Conservation (phyloP, 2,329 filamentous ascomycete species). For the Talaromyces albobiverticillius region DNA sequence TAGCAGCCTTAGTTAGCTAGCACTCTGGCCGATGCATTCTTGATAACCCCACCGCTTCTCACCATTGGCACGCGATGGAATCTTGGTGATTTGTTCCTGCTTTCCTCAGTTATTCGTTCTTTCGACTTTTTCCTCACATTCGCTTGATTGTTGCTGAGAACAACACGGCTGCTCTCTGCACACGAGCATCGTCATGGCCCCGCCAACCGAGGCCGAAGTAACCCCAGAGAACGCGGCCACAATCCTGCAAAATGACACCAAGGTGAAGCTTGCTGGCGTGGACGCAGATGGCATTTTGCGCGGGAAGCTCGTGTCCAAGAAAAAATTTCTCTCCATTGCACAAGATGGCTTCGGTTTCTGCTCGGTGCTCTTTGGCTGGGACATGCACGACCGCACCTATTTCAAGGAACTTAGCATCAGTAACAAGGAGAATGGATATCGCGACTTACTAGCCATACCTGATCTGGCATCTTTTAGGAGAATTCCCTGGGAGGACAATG, state of each 20-base stretch:
- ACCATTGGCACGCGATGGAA: neutral
- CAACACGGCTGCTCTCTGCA: too few species aligned
- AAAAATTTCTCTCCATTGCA: constrained; percentile 85
- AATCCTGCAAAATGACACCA: constrained; percentile 67
- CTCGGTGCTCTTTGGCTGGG: constrained; percentile 92
- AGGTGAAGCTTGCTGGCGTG: constrained; percentile 83
- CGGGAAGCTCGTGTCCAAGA: constrained; percentile 88
- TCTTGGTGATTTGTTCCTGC: neutral
- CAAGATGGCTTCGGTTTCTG: constrained; percentile 85
- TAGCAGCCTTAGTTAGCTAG: too few species aligned
- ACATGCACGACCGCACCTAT: constrained; percentile 94
- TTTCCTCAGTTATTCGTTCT: neutral
- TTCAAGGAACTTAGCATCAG: constrained; percentile 80
- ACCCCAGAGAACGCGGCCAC: constrained; percentile 64
- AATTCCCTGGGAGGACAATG: constrained; percentile 86
- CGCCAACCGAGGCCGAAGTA: constrained; percentile 18
- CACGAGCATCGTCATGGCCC: constrained; percentile 6
- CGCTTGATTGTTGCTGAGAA: too few species aligned
- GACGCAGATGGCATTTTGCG: constrained; percentile 85
- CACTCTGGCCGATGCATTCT: too few species aligned
- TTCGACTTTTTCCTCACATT: neutral
- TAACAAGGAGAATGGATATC: constrained; percentile 87
- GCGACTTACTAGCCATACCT: constrained; percentile 77
- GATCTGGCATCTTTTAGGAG: constrained; percentile 75
- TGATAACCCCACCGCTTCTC: too few species aligned